Percentiles rank a stretch among this genome's conserved stretches.
Conservation (phyloP, 2,329 filamentous ascomycete genomes). For the Truncatella angustata region DNA sequence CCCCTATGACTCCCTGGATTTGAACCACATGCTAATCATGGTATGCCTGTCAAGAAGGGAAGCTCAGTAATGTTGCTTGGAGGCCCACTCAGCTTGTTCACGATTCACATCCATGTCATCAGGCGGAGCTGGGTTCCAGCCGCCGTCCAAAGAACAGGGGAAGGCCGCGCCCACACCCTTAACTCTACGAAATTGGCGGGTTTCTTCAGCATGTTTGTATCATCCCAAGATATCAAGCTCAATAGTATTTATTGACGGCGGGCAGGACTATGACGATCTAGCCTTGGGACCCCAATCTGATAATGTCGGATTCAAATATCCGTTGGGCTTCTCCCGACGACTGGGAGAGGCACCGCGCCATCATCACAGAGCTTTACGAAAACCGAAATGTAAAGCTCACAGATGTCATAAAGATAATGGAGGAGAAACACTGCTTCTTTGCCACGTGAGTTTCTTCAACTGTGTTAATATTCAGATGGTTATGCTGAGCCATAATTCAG, state of each 20-base stretch:
- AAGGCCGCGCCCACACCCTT: too few relatives aligned
- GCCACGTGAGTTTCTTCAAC: not conserved
- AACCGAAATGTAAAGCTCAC: not conserved
- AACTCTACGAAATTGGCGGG: too few relatives aligned
- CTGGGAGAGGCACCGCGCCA: conserved; percentile 1
- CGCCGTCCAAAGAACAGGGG: not conserved
- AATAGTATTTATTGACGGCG: too few relatives aligned
- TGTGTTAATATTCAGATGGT: not conserved
- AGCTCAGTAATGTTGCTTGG: not conserved
- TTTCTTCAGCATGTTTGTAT: too few relatives aligned
- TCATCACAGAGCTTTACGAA: conserved; percentile 4
- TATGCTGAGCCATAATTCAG: not conserved
- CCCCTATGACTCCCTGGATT: not conserved
- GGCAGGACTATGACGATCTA: too few relatives aligned
- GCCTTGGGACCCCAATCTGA: too few relatives aligned
- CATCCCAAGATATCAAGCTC: too few relatives aligned
- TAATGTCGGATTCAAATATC: not conserved
- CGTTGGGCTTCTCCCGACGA: not conserved
- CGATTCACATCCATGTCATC: not conserved
- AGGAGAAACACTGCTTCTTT: not conserved
- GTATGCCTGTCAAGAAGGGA: not conserved
- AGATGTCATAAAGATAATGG: conserved; percentile 3
- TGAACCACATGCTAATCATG: not conserved
- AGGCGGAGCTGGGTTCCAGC: not conserved
- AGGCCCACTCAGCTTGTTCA: not conserved